Conservation (phyloP, 1,284 basidiomycete genomes). For the Heterobasidion annosum region DNA sequence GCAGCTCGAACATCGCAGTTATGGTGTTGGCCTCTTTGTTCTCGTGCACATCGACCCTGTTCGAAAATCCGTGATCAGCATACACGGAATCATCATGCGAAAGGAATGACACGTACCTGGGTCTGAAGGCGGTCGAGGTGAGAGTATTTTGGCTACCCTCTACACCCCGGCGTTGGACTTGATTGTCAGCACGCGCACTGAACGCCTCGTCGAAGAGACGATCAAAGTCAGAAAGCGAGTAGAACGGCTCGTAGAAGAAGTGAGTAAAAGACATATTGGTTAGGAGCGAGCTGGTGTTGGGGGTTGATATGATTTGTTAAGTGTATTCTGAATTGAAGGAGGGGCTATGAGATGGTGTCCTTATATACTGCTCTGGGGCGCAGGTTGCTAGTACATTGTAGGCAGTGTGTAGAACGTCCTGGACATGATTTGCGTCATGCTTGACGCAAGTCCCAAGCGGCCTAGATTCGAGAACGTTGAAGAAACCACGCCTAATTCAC, state of each 20-base stretch:
- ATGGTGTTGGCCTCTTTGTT: conserved; percentile 27
- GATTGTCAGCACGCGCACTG: conserved; percentile 14
- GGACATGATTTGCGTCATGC: too few species aligned
- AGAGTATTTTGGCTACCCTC: background rate
- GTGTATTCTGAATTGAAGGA: background rate
- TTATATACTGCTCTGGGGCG: too few species aligned
- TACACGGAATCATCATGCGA: background rate
- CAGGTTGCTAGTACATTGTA: too few species aligned
- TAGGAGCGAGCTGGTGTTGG: background rate
- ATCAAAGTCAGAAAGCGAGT: conserved; percentile 31
- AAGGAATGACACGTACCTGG: background rate
- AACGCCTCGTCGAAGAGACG: conserved; percentile 40
- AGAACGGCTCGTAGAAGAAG: conserved; percentile 38
- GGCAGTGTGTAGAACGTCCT: too few species aligned
- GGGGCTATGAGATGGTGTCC: background rate
- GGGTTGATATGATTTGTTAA: background rate
- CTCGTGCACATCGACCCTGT: conserved; percentile 40
- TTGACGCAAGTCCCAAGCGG: background rate
- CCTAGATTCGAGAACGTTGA: background rate
- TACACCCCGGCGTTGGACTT: background rate
- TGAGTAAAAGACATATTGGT: conserved; percentile 21
- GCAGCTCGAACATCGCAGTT: conserved; percentile 21
- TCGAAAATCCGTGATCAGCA: background rate
- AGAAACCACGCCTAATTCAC: background rate
- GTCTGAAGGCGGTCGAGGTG: conserved; percentile 2